phyloP scores from a whole-genome alignment of 2,329 filamentous ascomycete species.

The Metarhizium album region DNA sequence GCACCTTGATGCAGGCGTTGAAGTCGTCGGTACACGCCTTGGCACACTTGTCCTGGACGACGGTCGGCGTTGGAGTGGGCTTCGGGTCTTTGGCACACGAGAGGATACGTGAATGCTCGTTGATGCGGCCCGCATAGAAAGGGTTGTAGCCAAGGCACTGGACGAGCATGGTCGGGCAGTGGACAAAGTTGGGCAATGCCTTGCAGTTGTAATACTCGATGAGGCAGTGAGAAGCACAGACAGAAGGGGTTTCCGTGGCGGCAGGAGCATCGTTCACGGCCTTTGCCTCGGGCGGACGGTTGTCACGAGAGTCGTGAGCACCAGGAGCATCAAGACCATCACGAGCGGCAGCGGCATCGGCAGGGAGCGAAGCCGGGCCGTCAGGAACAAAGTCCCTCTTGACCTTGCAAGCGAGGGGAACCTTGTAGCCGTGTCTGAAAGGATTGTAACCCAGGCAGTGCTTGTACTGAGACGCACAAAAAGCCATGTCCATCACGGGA shows the following conservation, averaged over 20 bases:
- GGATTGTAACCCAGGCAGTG: slow-evolving; percentile 1
- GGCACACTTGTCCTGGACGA: neutral
- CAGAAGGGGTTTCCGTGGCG: no score
- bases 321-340: no score
- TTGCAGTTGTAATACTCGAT: neutral
- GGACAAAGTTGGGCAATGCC: neutral
- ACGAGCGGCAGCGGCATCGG: neutral
- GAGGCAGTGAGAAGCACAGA: neutral
- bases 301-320: no score
- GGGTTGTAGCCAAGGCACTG: slow-evolving; percentile 1
- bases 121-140: neutral
- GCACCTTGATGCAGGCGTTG: neutral
- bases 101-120: neutral
- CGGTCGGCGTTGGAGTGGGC: neutral
- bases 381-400: no score
- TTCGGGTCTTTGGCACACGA: neutral
- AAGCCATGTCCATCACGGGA: no score
- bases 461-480: no score
- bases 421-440: neutral
- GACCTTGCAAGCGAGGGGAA: neutral
- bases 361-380: no score
- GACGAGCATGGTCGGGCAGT: neutral
- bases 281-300: no score
- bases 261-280: no score
- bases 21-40: neutral